Base-by-base conservation (phyloP, 2,329 filamentous ascomycete species). In the Aspergillus chevalieri region DNA sequence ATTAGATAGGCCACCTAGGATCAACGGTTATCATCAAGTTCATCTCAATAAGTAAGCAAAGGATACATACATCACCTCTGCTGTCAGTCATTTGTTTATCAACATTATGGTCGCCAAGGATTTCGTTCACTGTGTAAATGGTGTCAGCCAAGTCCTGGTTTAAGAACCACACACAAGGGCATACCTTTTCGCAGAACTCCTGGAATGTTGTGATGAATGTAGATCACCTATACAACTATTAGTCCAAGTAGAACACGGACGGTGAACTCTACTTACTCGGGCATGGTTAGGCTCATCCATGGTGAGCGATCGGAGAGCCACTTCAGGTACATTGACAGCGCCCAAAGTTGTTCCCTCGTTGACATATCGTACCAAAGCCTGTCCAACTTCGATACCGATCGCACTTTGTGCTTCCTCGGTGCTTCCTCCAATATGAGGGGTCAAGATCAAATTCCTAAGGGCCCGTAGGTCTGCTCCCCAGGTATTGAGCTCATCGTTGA, bases 51-150 rank as follows among this genome's bases (percentile, higher is more conserved):
- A n/a, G 15, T 26, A 10, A 5, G 21, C 3, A 14, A 14, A 26
- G 22, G 17, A 26, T 21, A 64, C 79, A 57, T 73, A 88, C 85
- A 67, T 97, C 92, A 59, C 90, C 92, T 75, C 86, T 86, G 73
- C 87, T 95, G 70, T 97, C 93, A 46, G 89, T 93, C 77, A 94
- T 97, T 74, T 98, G 93, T 79, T 97, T 97, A 75, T 96, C 92
- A 60, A 98, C 91, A 70, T 98, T 98, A 77, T 98, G 91, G 64
- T 94, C 85, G 41, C 87, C 88, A 44, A 98, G 80, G 54, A 97
- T 89, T 64, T 93, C 88, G 77, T 98, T 98, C 58, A 98, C 93
- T 85, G 55, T 19, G 21, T 44, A 26, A 5, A 21, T 17, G 34
- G 5, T 28, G 44, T 64, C 52, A 64, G 53, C 49, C 48, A 45